Base-by-base conservation (phyloP, 371 early-diverging fungal genomes). In the Mortierella polycephala region DNA sequence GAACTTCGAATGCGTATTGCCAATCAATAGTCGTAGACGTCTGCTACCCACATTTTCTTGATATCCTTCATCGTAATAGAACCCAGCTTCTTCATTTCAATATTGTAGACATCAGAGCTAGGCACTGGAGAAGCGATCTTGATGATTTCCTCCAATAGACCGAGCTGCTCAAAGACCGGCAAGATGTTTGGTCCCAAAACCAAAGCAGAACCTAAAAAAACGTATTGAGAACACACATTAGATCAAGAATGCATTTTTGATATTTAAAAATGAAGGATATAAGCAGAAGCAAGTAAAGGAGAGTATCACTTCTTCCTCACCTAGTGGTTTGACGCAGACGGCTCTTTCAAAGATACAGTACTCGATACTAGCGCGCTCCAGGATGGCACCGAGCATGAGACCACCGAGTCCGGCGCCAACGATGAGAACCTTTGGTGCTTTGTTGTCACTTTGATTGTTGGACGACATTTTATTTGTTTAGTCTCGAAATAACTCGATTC, bases 361-460 rank as follows among this genome's bases (percentile, higher is more conserved):
- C 11, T 9, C n/a, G 3, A 62, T 40, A 7, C 45, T 39, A 6
- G 56, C 55, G 6, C 45, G 50, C 40, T 52, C 62, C 9, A 69
- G 45, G 14, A 62, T 16, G 7, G 11, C 44, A 40, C 57, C 63
- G 10, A 69, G 18, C 51, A 69, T 57, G 21, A 69, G 47, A 0
- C 69, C 69, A 13, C 56, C 62, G 6, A 62, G 46, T 18, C 69
- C 69, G 2, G 50, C 69, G 16, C 69, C 63, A 0, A 63, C 53
- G 21, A 69, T 58, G 8, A 62, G 44, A 1, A 67, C 60, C 11
- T 18, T 16, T 44, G 39, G 57, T 23, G 60, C 14, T 0, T 46
- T 23, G 37, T 6, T 13, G n/a, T n/a, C n/a, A n/a, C n/a, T n/a
- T n/a, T n/a, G n/a, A n/a, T n/a, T n/a, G n/a, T n/a, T n/a, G n/a